Conservation (phyloP, 805 yeast species). For the Isabelozyma rhagii region DNA sequence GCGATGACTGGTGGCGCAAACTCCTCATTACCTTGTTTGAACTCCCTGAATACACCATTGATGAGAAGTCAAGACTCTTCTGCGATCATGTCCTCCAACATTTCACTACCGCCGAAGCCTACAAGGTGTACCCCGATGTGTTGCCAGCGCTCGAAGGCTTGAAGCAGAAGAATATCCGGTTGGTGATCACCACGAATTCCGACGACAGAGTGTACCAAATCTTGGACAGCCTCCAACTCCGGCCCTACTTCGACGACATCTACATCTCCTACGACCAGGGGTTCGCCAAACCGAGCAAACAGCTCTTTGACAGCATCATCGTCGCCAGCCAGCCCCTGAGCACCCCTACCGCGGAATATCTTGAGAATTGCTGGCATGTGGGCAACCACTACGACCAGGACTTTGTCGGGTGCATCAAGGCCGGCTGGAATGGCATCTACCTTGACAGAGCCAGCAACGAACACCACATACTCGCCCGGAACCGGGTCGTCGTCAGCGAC, state of each 20-base stretch:
- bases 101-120: slow-evolving; percentile 53
- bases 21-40: slow-evolving; percentile 44
- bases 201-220: slow-evolving; percentile 52
- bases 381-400: slow-evolving; percentile 65
- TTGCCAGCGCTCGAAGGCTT: slow-evolving; percentile 38
- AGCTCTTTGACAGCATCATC: slow-evolving; percentile 38
- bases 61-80: slow-evolving; percentile 29
- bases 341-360: slow-evolving; percentile 6
- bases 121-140: slow-evolving; percentile 53
- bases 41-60: slow-evolving; percentile 18
- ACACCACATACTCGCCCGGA: neutral
- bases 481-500: neutral
- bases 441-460: slow-evolving; percentile 41
- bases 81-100: slow-evolving; percentile 43
- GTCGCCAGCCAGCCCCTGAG: slow-evolving; percentile 9
- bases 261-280: slow-evolving; percentile 59
- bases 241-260: slow-evolving; percentile 37
- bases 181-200: slow-evolving; percentile 58
- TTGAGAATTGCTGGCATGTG: slow-evolving; percentile 52
- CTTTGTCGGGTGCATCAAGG: slow-evolving; percentile 44
- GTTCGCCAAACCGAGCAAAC: slow-evolving; percentile 47
- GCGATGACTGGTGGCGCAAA: slow-evolving; percentile 57
- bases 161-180: slow-evolving; percentile 23
- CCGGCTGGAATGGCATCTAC: slow-evolving; percentile 63
- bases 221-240: slow-evolving; percentile 45